These are phyloP conservation scores for Starmerella geochares DNA, from an alignment of 805 yeast genomes.

Conservation along the genomic window DNA sequence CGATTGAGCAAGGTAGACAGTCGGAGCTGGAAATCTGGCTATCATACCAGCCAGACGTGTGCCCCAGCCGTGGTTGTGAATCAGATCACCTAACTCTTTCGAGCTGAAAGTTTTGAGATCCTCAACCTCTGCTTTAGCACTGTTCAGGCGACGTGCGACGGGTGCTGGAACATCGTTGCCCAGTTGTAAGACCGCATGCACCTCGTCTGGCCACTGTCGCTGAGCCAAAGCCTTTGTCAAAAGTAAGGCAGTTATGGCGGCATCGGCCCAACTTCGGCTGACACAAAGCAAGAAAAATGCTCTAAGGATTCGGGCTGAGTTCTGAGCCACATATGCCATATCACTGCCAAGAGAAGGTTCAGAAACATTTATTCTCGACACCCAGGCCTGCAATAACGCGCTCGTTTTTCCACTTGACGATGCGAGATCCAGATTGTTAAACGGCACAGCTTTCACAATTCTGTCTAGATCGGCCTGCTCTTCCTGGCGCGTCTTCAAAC, in stretches of 20 bases:
- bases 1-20: slow-evolving; percentile 60
- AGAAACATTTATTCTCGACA: slow-evolving; percentile 59
- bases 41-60: slow-evolving; percentile 46
- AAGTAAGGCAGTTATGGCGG: slow-evolving; percentile 62
- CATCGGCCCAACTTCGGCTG: slow-evolving; percentile 82
- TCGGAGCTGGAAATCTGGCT: slow-evolving; percentile 63
- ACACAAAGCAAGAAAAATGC: slow-evolving; percentile 81
- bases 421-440: slow-evolving; percentile 9
- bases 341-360: slow-evolving; percentile 82
- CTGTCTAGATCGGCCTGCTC: slow-evolving; percentile 64
- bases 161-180: slow-evolving; percentile 36
- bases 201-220: slow-evolving; percentile 69
- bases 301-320: slow-evolving; percentile 83
- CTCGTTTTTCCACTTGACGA: slow-evolving; percentile 67
- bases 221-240: slow-evolving; percentile 80
- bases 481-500: slow-evolving; percentile 78
- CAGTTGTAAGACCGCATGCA: slow-evolving; percentile 84
- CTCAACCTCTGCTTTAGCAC: slow-evolving; percentile 45
- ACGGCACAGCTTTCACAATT: slow-evolving; percentile 39
- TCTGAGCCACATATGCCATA: slow-evolving; percentile 87
- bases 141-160: slow-evolving; percentile 50
- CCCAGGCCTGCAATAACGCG: slow-evolving; percentile 74
- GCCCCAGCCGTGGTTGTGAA: slow-evolving; percentile 75
- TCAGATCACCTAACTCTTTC: slow-evolving; percentile 76
- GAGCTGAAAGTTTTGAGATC: slow-evolving; percentile 61